Evolutionary conservation across 306 rosid species (phyloP).

Genomic region (Dalbergia oliveri): DNA sequence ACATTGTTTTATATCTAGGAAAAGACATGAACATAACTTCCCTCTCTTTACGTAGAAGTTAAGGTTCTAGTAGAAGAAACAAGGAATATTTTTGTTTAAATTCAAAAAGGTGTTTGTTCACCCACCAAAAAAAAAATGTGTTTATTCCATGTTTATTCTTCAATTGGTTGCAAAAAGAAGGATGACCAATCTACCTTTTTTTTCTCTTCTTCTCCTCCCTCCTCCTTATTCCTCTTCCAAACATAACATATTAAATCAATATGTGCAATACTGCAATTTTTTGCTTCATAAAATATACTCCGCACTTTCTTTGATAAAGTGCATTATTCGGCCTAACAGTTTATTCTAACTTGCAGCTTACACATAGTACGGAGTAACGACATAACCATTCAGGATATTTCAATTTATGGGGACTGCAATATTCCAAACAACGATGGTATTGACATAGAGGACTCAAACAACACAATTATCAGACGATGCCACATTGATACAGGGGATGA

Average conservation of each 20-base stretch:
- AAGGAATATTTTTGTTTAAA: background rate
- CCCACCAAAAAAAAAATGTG: background rate
- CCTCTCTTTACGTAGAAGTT: too few relatives aligned
- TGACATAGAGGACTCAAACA: slow-evolving; percentile 93
- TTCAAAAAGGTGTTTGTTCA: background rate
- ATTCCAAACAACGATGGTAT: slow-evolving; percentile 95
- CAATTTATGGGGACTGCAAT: slow-evolving; percentile 83
- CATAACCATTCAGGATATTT: slow-evolving; percentile 63
- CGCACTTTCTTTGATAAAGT: slow-evolving; percentile 1
- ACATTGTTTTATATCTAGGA: background rate
- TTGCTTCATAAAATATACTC: background rate
- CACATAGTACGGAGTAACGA: slow-evolving; percentile 75
- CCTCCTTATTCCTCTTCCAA: background rate
- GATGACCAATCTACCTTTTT: background rate
- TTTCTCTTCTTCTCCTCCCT: background rate
- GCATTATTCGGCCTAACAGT: slow-evolving; percentile 16
- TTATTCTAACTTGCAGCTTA: slow-evolving; percentile 66
- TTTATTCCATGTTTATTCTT: background rate
- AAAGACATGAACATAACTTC: background rate
- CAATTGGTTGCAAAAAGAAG: background rate
- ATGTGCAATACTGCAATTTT: background rate
- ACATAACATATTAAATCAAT: background rate
- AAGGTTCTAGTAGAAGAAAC: too few relatives aligned
- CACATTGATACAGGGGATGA: slow-evolving; percentile 94
- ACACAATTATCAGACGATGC: slow-evolving; percentile 76